phyloP scores from a whole-genome alignment of 164 flowering plant genomes.

The Aristolochia contorta region DNA sequence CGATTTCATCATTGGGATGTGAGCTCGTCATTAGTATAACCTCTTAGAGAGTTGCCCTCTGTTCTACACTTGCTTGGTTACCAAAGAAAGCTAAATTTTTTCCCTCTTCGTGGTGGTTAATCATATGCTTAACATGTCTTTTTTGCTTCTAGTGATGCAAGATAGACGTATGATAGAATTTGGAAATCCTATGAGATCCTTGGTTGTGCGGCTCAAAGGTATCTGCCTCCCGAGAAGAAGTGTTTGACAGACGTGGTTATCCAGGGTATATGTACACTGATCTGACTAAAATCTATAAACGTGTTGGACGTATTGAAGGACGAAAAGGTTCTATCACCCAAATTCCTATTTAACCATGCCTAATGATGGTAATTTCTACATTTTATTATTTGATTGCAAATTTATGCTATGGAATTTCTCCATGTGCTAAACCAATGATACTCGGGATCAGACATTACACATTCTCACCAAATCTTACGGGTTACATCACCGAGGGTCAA shows the following conservation, averaged over 20 bases:
- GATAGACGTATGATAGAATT: too few relatives aligned
- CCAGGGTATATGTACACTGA: conserved; percentile 99
- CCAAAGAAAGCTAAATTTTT: too few relatives aligned
- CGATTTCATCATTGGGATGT: too few relatives aligned
- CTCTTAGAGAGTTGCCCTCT: too few relatives aligned
- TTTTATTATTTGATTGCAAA: neutral
- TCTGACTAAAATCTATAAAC: conserved; percentile 92
- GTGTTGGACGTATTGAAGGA: conserved; percentile 98
- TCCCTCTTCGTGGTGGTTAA: too few relatives aligned
- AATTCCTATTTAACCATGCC: conserved; percentile 98
- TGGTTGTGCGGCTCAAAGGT: conserved; percentile 38
- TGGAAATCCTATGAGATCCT: too few relatives aligned
- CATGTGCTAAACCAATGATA: conserved; percentile 3
- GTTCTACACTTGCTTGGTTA: too few relatives aligned
- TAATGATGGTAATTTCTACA: conserved; percentile 67
- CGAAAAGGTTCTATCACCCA: conserved; percentile 95
- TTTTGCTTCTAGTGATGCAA: too few relatives aligned
- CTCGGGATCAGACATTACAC: conserved; percentile 68
- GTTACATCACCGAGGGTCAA: conserved; percentile 98
- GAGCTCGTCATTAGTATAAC: too few relatives aligned
- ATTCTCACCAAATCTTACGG: conserved; percentile 98
- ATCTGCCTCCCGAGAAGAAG: conserved; percentile 99
- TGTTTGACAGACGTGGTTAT: conserved; percentile 98
- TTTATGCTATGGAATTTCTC: neutral
- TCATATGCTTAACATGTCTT: too few relatives aligned